phyloP scores from a whole-genome alignment of 345 rosid species.

The Litchi chinensis region DNA sequence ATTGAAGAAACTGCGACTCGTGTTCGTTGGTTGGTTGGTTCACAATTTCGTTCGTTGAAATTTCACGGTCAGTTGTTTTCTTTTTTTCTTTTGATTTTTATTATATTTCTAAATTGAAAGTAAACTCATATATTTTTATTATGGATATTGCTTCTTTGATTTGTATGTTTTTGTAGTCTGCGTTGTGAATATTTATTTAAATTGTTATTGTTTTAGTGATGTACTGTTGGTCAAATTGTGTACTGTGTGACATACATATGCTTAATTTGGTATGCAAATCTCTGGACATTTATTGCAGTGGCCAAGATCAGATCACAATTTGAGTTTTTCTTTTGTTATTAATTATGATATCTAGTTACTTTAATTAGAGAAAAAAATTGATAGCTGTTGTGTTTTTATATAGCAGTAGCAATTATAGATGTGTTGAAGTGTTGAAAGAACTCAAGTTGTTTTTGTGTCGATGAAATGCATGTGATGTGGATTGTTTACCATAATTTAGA shows the following conservation, averaged over 20 bases:
- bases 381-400: not conserved
- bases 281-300: not conserved
- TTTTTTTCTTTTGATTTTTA: not conserved
- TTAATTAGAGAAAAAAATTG: not conserved
- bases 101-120: too few relatives aligned
- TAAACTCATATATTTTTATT: not conserved
- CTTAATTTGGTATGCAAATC: not conserved
- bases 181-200: not conserved
- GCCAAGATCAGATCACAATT: too few relatives aligned
- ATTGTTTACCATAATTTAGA: not conserved
- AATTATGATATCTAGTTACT: not conserved
- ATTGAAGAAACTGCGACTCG: not conserved
- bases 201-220: not conserved
- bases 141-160: not conserved
- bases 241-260: too few relatives aligned
- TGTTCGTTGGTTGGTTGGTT: not conserved
- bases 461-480: too few relatives aligned
- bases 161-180: not conserved
- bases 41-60: not conserved
- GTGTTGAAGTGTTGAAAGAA: not conserved
- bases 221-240: not conserved
- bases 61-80: not conserved
- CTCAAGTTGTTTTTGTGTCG: too few relatives aligned
- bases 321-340: too few relatives aligned
- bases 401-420: not conserved